Base-by-base conservation (phyloP, 78 protist genomes). In the Chrysochromulina tobinii region DNA sequence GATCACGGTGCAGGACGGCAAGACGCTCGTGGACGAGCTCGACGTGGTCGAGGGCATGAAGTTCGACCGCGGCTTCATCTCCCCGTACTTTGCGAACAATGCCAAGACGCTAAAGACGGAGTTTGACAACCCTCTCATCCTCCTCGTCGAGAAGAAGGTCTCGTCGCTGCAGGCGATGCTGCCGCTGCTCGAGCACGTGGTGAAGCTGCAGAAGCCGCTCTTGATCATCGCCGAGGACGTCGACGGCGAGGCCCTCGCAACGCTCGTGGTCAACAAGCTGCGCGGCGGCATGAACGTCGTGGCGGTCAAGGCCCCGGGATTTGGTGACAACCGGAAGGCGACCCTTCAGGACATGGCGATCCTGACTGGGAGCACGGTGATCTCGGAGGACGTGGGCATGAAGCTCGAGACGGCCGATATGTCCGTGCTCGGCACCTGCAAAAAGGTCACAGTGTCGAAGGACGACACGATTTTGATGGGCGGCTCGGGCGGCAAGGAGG, bases 261-360 rank as follows among this genome's bases (percentile, higher is more conserved):
- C 98, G 23, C 91, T 99, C 54, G 95, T 98, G 81, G 87, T 97
- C 96, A 98, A 98, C 98, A 95, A 94, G 93, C 90, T 97, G 55
- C 93, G 97, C 90, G 95, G 95, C 53, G 66, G 12, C 23, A 38
- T 38, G 38, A 38, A 38, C 38, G 38, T 38, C 38, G 38, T 94
- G 86, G 99, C 99, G 17, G 98, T 97, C 90, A 98, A 98, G 96
- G 99, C 99, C 23, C 99, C 99, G 48, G 99, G 99, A 79, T 99
- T 98, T 91, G 99, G 99, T 25, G 99, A 99, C 93, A 89, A 95
- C 95, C 94, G 99, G 84, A 96, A 94, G 95, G 96, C 94, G 87
- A 95, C 72, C 54, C 88, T 99, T 86, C 98, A 98, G 94, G 99
- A 99, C 91, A 95, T 99, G 73, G 99, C 99, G 17, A 92, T 97